These are phyloP conservation scores for Exserohilum turcica DNA, from an alignment of 2,329 filamentous ascomycete genomes.

Conservation along the genomic window DNA sequence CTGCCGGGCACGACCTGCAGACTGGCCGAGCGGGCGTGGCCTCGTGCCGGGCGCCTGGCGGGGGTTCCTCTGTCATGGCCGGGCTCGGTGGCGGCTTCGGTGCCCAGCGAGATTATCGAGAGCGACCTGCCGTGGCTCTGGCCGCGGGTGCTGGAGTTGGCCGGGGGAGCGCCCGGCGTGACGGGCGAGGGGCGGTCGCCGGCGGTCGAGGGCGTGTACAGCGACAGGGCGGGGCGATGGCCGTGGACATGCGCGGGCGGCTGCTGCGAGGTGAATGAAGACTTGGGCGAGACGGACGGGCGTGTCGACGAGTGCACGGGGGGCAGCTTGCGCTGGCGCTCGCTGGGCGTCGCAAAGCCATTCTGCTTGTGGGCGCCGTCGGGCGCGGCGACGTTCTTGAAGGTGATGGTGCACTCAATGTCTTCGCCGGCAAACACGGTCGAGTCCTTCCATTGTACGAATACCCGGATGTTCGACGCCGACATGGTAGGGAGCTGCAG, in stretches of 20 bases:
- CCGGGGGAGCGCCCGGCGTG: slow-evolving; percentile 25
- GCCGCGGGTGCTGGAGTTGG: slow-evolving; percentile 34
- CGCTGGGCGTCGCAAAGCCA: slow-evolving; percentile 43
- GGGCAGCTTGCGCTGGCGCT: slow-evolving; percentile 48
- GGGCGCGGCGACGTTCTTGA: slow-evolving; percentile 78
- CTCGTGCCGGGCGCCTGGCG: slow-evolving; percentile 58
- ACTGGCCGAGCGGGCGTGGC: slow-evolving; percentile 80
- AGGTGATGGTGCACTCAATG: slow-evolving; percentile 93
- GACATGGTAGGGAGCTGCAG: slow-evolving; percentile 41
- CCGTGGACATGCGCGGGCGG: slow-evolving; percentile 53
- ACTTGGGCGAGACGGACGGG: slow-evolving; percentile 45
- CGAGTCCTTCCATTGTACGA: slow-evolving; percentile 91
- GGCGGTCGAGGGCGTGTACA: slow-evolving; percentile 52
- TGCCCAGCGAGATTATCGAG: slow-evolving; percentile 57
- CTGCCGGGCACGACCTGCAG: slow-evolving; percentile 70
- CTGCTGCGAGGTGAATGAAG: slow-evolving; percentile 40
- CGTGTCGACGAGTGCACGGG: slow-evolving; percentile 45
- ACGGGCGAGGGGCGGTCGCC: slow-evolving; percentile 35
- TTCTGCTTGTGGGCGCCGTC: slow-evolving; percentile 44
- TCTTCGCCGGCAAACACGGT: slow-evolving; percentile 97
- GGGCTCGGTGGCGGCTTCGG: slow-evolving; percentile 46
- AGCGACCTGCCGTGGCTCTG: slow-evolving; percentile 53
- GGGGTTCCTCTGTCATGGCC: slow-evolving; percentile 33
- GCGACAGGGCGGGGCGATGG: slow-evolving; percentile 70
- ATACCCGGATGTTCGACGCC: slow-evolving; percentile 80